phyloP scores from a whole-genome alignment of 2,329 filamentous ascomycete genomes.

The Calycina herbarum region DNA sequence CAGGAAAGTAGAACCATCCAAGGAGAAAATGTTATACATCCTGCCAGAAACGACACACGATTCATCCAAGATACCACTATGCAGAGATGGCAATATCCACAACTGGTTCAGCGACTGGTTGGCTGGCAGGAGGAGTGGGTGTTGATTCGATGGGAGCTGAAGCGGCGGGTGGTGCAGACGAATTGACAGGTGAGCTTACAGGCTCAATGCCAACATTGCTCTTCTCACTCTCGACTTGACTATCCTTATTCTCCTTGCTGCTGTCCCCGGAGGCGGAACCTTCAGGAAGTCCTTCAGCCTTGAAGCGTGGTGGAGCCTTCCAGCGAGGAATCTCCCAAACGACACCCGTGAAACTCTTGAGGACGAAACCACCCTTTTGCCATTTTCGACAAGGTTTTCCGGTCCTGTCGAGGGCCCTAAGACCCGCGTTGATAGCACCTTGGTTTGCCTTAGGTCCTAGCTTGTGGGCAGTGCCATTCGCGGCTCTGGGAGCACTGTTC shows the following conservation, averaged over 20 bases:
- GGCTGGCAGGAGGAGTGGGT: conserved; percentile 27
- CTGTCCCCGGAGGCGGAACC: conserved; percentile 50
- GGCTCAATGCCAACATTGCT: conserved; percentile 61
- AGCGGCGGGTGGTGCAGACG: conserved; percentile 11
- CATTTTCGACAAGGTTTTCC: conserved; percentile 92
- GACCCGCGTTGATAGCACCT: conserved; percentile 93
- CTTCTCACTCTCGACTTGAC: conserved; percentile 53
- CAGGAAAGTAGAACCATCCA: background rate
- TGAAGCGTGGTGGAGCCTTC: conserved; percentile 67
- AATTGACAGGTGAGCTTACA: conserved; percentile 51
- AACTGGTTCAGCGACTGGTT: background rate
- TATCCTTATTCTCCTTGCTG: conserved; percentile 64
- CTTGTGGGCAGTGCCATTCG: conserved; percentile 60
- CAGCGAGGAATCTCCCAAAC: conserved; percentile 81
- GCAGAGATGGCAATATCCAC: background rate
- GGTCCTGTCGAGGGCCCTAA: conserved; percentile 88
- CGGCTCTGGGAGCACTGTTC: conserved; percentile 44
- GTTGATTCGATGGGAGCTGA: conserved; percentile 36
- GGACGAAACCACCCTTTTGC: conserved; percentile 75
- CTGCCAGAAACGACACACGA: background rate
- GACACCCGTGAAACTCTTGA: conserved; percentile 92
- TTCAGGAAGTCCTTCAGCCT: conserved; percentile 47
- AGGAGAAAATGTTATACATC: conserved; percentile 6
- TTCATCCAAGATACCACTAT: background rate
- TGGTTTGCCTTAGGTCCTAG: conserved; percentile 95